Evolutionary conservation across 2,329 filamentous ascomycete species (phyloP), one percentile per base, ranked within the genome.

Genomic region (Ophiostoma himal-ulmi): DNA sequence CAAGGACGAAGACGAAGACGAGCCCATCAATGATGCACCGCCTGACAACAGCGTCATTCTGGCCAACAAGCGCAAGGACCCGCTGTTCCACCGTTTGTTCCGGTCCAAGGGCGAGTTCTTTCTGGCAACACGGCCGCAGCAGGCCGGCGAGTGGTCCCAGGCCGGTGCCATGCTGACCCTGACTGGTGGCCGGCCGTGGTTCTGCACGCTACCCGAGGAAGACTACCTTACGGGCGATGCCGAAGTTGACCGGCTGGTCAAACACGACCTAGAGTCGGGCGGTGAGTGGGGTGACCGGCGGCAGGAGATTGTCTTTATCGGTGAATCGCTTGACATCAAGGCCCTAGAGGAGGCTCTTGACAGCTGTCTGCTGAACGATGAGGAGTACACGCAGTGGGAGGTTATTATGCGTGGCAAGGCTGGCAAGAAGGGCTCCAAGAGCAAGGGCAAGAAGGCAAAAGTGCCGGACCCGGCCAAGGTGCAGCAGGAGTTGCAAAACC

Each of bases 281-380:
- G 86, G 85, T 0, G 82, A 86, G 71, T 92, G 89, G 88, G 89
- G 88, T 0, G 90, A 92, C 74, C 82, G 89, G 1, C 82, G 89
- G 1, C 89, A 92, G 76, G 90, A 92, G 77, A 77, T 92, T 7
- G 90, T 92, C 2, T 90, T 92, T 72, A 92, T 93, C 71, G 90
- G 90, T 0, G 88, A 91, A 77, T 82, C 83, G 5, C 81, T 92
- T 17, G 82, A 91, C 68, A 75, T 81, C 1, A 75, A 77, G 5
- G 82, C 80, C 0, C 79, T 92, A 20, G 84, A 82, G 34, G 78
- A 77, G 5, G 76, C 83, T 44, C 77, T 92, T 3, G 86, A 92
- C 74, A 78, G 77, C 1, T 91, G 89, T 74, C 76, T 92, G 34
- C 77, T 92, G 2, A 82, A 83, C n/a, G 85, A 89, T 30, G 77